Conservation (phyloP, 495 filamentous ascomycete species). For the Tuber umbilicatum region DNA sequence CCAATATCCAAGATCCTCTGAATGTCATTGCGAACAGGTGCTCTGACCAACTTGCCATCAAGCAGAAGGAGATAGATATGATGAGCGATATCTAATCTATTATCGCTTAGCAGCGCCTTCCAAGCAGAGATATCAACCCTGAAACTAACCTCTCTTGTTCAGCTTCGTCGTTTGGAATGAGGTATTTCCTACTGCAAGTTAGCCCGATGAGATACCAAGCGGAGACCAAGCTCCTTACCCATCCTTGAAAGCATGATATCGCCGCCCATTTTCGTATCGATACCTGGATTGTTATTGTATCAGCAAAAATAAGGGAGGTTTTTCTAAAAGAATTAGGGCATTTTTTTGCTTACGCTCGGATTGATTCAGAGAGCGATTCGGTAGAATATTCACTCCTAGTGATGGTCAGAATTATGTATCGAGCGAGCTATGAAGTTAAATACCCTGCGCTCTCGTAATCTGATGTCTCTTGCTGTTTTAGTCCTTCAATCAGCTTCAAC, state of each 20-base stretch:
- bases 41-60: constrained; percentile 52
- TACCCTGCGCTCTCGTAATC: background rate
- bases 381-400: constrained; percentile 21
- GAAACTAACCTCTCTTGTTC: constrained; percentile 26
- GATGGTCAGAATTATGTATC: background rate
- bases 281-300: constrained; percentile 11
- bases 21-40: constrained; percentile 50
- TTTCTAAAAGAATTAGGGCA: background rate
- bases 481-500: background rate
- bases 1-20: constrained; percentile 58
- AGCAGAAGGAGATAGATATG: constrained; percentile 52
- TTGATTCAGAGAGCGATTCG: constrained; percentile 19
- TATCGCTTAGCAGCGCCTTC: background rate
- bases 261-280: constrained; percentile 27
- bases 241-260: constrained; percentile 28
- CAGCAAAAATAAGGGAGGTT: background rate
- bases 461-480: background rate
- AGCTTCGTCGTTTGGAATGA: constrained; percentile 51
- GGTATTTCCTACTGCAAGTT: constrained; percentile 44
- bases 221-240: constrained; percentile 11
- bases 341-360: constrained; percentile 20
- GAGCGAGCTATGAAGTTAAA: background rate
- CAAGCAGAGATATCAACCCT: background rate
- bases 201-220: background rate
- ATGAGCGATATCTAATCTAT: constrained; percentile 60